Percentiles rank a stretch among this genome's conserved stretches.
phyloP scores from a whole-genome alignment of 2,329 filamentous ascomycete genomes.

The Pseudogymnoascus sp. region DNA sequence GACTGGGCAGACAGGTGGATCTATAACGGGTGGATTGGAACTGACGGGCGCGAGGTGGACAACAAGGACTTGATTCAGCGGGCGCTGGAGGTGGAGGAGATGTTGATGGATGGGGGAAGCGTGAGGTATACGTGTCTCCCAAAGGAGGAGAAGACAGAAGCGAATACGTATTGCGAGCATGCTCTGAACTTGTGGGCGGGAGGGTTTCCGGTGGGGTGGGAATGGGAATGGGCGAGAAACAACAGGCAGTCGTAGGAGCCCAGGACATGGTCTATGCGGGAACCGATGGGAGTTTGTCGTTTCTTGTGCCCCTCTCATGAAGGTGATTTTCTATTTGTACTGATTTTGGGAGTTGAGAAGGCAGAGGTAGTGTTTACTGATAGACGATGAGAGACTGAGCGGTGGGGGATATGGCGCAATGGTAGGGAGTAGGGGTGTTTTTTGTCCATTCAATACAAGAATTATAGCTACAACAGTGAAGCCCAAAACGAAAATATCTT shows the following conservation, averaged over 20 bases:
- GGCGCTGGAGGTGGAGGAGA: neutral
- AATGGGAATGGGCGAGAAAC: neutral
- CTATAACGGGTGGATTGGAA: neutral
- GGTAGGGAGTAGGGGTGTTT: neutral
- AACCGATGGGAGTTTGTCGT: neutral
- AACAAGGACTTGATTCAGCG: neutral
- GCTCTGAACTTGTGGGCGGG: neutral
- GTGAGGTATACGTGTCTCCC: neutral
- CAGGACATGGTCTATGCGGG: neutral
- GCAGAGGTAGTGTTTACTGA: neutral
- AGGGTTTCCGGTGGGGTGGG: neutral
- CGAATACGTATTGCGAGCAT: neutral
- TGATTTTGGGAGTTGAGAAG: neutral
- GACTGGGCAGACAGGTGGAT: constrained; percentile 3
- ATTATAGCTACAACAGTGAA: neutral
- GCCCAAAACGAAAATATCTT: neutral
- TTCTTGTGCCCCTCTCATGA: neutral
- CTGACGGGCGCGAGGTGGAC: neutral
- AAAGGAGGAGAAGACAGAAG: neutral
- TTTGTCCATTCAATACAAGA: neutral
- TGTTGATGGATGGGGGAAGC: neutral
- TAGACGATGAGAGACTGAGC: neutral
- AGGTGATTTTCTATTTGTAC: neutral
- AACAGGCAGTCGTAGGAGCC: neutral
- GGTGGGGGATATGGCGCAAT: neutral